Percentiles rank a stretch among this genome's conserved stretches.
phyloP scores from a whole-genome alignment of 129 eudicot species.

The Silybum marianum region DNA sequence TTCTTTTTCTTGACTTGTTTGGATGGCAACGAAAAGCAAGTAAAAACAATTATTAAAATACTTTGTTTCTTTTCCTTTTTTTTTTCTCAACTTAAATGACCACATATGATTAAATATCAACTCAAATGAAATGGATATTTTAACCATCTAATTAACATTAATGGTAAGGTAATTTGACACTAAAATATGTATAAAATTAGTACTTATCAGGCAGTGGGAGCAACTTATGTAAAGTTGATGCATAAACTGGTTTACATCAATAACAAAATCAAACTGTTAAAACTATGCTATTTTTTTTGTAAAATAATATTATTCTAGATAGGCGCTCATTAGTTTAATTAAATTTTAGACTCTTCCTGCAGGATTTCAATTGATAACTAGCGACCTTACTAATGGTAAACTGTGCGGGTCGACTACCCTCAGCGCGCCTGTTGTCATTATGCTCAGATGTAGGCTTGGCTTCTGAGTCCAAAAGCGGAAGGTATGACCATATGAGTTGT shows the following conservation, averaged over 20 bases:
- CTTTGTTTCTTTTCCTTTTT: too few relatives aligned
- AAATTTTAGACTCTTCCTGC: conserved; percentile 96
- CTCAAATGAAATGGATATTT: too few relatives aligned
- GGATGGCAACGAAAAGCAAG: too few relatives aligned
- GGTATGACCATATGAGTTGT: conserved; percentile 57
- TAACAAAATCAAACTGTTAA: conserved; percentile 7
- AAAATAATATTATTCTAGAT: conserved; percentile 14
- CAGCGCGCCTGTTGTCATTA: conserved; percentile 84
- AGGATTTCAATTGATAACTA: conserved; percentile 84
- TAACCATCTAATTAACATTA: too few relatives aligned
- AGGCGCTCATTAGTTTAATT: conserved; percentile 79
- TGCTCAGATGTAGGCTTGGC: conserved; percentile 99
- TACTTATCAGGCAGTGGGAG: too few relatives aligned
- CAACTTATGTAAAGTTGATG: conserved; percentile 1
- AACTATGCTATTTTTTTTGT: conserved; percentile 1
- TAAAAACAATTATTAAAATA: too few relatives aligned
- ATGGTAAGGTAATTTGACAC: too few relatives aligned
- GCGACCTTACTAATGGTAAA: conserved; percentile 58
- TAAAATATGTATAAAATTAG: too few relatives aligned
- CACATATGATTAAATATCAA: too few relatives aligned
- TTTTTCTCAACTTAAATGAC: too few relatives aligned
- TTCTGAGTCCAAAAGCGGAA: conserved; percentile 95
- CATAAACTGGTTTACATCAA: background rate
- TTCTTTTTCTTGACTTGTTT: too few relatives aligned
- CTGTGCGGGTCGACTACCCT: conserved; percentile 89